These are phyloP conservation scores for Heliamphora ciliata DNA, from an alignment of 179 eudicot genomes.

Conservation along the genomic window DNA sequence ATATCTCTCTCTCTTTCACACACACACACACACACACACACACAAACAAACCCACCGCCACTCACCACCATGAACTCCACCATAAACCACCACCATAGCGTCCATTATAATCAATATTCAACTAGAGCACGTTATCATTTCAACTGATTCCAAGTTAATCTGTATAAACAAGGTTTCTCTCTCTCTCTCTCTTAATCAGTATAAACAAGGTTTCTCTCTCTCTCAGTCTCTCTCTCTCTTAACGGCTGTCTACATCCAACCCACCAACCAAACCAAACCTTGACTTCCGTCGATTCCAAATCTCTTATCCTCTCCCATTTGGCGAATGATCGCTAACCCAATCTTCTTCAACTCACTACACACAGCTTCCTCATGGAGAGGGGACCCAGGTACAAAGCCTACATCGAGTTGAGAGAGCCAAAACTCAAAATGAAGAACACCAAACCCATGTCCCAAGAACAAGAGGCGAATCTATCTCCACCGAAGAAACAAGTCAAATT, in stretches of 20 bases:
- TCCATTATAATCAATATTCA: no score
- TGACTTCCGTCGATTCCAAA: conserved; percentile 40
- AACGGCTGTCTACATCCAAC: conserved; percentile 22
- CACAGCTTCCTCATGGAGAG: conserved; percentile 40
- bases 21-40: no score
- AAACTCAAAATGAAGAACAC: conserved; percentile 29
- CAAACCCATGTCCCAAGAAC: conserved; percentile 15
- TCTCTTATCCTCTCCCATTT: conserved; percentile 46
- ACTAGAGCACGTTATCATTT: no score
- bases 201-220: no score
- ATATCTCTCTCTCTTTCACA: no score
- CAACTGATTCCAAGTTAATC: no score
- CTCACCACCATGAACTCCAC: no score
- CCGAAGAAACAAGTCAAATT: conserved; percentile 35
- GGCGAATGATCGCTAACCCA: conserved; percentile 22
- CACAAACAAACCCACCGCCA: no score
- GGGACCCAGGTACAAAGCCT: conserved; percentile 49
- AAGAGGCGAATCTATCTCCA: conserved; percentile 27
- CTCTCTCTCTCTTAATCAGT: no score
- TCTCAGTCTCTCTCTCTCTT: no score
- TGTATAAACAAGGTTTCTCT: no score
- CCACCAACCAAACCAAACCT: conserved; percentile 16
- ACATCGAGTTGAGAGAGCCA: conserved; percentile 48
- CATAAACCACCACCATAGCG: no score
- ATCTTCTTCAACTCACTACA: conserved; percentile 33